Evolutionary conservation across 2,329 filamentous ascomycete genomes (phyloP), one percentile per base, ranked within the genome.

Genomic region (Elsinoe perseae): DNA sequence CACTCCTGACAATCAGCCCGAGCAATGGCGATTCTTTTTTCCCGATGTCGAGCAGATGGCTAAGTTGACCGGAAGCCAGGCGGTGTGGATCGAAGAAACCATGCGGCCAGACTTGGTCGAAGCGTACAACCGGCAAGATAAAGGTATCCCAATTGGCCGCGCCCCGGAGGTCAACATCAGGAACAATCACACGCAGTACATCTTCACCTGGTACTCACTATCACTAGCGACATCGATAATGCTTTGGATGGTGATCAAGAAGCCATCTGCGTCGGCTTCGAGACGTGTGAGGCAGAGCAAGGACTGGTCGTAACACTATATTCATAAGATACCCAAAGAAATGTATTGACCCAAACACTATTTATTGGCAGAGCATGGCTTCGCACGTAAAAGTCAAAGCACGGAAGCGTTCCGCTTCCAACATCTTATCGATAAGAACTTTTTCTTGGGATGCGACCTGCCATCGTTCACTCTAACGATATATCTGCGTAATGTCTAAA

Each of bases 171-270:
- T 98, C 59, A 95, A 95, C 69, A 75, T 98, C 67, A 82, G 89
- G 69, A 98, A 98, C 70, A 97, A 95, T 73, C 93, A 98, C 72
- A 84, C 89, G 61, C 93, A 97, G 77, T 98, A 98, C 72, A 98
- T 98, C 64, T 93, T 96, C 71, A 98, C 93, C 63, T 98, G 93
- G 93, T 96, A 95, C 68, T 88, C 87, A 60, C 80, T 95, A 61
- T 86, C 83, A 57, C 71, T 86, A 38, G 91, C 91, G 57, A 98
- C 93, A 36, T 84, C 89, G 10, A 81, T 98, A 67, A 98, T 98
- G 93, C 77, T 98, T 67, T 95, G 86, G 80, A 91, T 97, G 87
- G 84, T 98, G 34, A 76, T 95, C 59, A 90, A 87, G 71, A 95
- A 92, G 72, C 89, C 90, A 12, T 79, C 89, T 8, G 83, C 85